Percentiles rank a stretch among this genome's conserved stretches.
phyloP scores from a whole-genome alignment of 345 rosid genomes.

The Rhizophora mangle region DNA sequence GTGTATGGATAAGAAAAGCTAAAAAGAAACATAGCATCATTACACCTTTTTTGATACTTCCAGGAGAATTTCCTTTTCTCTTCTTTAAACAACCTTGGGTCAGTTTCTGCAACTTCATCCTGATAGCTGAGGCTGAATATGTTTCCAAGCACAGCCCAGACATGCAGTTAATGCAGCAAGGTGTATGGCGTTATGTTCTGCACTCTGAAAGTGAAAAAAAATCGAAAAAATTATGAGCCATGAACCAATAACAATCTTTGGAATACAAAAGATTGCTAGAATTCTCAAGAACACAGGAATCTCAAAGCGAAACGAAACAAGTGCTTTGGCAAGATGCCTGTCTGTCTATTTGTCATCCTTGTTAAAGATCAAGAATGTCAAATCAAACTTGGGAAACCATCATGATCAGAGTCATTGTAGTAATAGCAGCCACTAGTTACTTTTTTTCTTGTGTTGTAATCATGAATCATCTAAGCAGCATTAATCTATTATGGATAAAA shows the following conservation, averaged over 20 bases:
- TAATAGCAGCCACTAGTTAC: not conserved
- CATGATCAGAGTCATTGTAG: conserved; percentile 3
- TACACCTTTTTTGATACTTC: conserved; percentile 79
- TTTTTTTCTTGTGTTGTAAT: too few species aligned
- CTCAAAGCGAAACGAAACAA: conserved; percentile 77
- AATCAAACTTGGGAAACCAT: conserved; percentile 67
- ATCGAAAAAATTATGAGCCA: not conserved
- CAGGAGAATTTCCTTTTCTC: conserved; percentile 90
- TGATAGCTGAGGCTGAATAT: conserved; percentile 75
- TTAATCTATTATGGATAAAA: too few species aligned
- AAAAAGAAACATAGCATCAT: not conserved
- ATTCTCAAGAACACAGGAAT: conserved; percentile 58
- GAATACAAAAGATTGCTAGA: conserved; percentile 5
- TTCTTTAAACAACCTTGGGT: conserved; percentile 80
- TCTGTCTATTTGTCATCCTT: conserved; percentile 92
- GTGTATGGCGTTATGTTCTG: conserved; percentile 65
- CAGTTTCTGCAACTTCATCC: conserved; percentile 94
- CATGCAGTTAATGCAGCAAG: conserved; percentile 68
- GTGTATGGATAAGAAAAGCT: not conserved
- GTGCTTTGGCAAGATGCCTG: conserved; percentile 87
- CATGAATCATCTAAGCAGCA: too few species aligned
- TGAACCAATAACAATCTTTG: not conserved
- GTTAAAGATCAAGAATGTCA: conserved; percentile 87
- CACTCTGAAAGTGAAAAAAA: conserved; percentile 47
- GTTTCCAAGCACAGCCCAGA: conserved; percentile 78